phyloP scores from a whole-genome alignment of 2,329 filamentous ascomycete species.

The Penicillium sp. region DNA sequence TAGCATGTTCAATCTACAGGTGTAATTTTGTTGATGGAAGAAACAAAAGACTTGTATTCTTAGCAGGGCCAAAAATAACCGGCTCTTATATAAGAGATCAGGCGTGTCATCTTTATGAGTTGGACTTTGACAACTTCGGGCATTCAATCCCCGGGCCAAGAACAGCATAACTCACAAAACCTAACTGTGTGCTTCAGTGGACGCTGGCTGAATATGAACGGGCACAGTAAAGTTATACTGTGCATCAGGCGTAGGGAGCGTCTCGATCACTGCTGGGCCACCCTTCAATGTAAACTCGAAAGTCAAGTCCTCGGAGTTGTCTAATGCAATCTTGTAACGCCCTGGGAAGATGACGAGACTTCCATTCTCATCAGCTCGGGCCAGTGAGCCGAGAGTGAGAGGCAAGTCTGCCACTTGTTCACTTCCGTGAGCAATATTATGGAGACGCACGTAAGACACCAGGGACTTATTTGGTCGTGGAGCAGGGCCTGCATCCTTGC shows the following conservation, averaged over 20 bases:
- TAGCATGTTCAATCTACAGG: background rate
- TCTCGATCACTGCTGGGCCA: slow-evolving; percentile 7
- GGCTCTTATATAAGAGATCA: background rate
- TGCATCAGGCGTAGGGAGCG: slow-evolving; percentile 13
- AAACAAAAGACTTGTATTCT: background rate
- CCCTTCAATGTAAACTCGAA: slow-evolving; percentile 3
- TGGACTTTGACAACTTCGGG: background rate
- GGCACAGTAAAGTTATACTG: slow-evolving; percentile 17
- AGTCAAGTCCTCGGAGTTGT: slow-evolving; percentile 6
- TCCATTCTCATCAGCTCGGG: slow-evolving; percentile 24
- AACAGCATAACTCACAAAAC: background rate
- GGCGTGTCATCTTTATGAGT: background rate
- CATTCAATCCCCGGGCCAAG: background rate
- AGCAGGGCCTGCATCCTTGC: slow-evolving; percentile 15
- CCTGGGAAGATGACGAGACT: slow-evolving; percentile 23
- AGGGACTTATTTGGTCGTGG: slow-evolving; percentile 21
- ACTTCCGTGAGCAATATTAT: background rate
- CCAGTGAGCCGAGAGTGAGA: slow-evolving; percentile 23
- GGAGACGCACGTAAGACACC: slow-evolving; percentile 16
- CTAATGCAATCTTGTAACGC: slow-evolving; percentile 20
- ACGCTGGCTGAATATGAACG: slow-evolving; percentile 15
- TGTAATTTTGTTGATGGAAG: background rate
- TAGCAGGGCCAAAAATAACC: background rate
- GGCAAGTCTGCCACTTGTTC: background rate
- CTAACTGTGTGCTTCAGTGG: slow-evolving; percentile 8